Percentiles rank a stretch among this genome's conserved stretches.
phyloP scores from a whole-genome alignment of 2,329 filamentous ascomycete species.

The Tolypocladium amazonense region DNA sequence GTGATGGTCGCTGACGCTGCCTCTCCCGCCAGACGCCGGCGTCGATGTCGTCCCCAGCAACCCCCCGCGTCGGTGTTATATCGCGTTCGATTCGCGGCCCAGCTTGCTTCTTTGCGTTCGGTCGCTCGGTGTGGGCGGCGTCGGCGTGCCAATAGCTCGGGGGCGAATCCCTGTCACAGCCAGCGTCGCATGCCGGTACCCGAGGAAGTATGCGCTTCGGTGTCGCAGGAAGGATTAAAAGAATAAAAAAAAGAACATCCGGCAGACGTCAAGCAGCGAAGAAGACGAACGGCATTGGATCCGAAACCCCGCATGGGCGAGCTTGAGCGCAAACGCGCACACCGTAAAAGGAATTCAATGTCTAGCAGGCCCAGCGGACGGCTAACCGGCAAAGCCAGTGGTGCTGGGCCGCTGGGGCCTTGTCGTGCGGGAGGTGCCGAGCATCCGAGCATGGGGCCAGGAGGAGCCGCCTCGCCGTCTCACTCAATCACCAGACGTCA shows the following conservation, averaged over 20 bases:
- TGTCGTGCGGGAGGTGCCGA: neutral
- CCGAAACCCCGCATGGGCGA: neutral
- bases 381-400: neutral
- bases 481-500: neutral
- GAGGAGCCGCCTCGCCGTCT: neutral
- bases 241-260: neutral
- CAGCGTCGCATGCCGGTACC: neutral
- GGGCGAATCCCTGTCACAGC: neutral
- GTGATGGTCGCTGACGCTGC: neutral
- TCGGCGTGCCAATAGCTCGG: neutral
- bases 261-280: neutral
- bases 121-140: neutral
- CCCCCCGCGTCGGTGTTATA: neutral
- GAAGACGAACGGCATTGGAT: neutral
- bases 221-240: neutral
- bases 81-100: neutral
- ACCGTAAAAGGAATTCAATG: neutral
- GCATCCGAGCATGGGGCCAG: neutral
- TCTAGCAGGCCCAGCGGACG: neutral
- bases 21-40: neutral
- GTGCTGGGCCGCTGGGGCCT: neutral
- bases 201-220: neutral
- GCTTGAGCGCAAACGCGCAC: neutral
- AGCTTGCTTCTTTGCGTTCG: neutral
- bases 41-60: neutral